Evolutionary conservation across 495 filamentous ascomycete species (phyloP).

Genomic region (Hypoxylon fuscum): DNA sequence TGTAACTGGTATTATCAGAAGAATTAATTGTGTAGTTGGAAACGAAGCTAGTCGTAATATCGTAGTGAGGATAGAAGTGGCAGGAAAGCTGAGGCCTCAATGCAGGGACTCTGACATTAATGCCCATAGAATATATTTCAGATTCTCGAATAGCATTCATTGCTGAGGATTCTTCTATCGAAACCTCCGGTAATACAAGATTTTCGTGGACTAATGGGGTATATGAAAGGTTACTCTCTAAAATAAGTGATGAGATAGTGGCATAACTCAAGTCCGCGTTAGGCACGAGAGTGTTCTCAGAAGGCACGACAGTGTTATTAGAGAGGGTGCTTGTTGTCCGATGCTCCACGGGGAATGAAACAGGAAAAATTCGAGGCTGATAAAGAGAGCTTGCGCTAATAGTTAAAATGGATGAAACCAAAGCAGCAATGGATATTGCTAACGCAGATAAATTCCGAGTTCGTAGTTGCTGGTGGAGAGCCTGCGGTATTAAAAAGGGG

Average conservation of each 20-base stretch:
- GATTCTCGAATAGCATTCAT: constrained; percentile 3
- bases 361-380: constrained; percentile 22
- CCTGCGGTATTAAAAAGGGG: constrained; percentile 15
- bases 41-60: constrained; percentile 24
- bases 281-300: no score
- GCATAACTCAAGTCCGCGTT: constrained; percentile 2
- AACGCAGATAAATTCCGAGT: constrained; percentile 27
- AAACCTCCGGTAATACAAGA: constrained; percentile 33
- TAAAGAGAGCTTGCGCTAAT: constrained; percentile 30
- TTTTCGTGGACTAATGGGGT: constrained; percentile 38
- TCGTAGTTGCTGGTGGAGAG: constrained; percentile 22
- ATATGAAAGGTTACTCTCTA: constrained; percentile 38
- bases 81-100: constrained; percentile 34
- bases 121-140: constrained; percentile 5
- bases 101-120: constrained; percentile 28
- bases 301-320: constrained; percentile 5
- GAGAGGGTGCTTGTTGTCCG: constrained; percentile 32
- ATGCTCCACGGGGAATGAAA: constrained; percentile 14
- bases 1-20: no score
- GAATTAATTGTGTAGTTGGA: not conserved
- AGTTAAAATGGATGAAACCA: constrained; percentile 25
- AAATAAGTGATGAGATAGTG: constrained; percentile 23
- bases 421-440: constrained; percentile 16
- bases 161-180: constrained; percentile 21
- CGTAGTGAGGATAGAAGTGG: constrained; percentile 19